These are phyloP conservation scores for Scleroderma bovista DNA, from an alignment of 768 basidiomycete genomes.

Conservation along the genomic window DNA sequence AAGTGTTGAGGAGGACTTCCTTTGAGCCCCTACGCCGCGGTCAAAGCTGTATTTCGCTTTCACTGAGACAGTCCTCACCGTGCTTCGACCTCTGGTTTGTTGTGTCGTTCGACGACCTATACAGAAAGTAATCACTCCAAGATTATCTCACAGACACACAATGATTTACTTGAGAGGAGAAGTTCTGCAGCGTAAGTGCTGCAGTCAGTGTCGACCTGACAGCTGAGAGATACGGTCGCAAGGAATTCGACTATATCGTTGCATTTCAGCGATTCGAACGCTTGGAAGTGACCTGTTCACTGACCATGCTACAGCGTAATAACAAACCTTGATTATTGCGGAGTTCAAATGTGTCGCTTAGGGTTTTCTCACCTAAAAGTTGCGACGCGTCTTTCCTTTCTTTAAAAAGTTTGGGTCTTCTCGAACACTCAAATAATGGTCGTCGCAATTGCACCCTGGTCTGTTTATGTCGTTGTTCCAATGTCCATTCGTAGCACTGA, in stretches of 20 bases:
- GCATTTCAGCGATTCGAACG: constrained; percentile 1
- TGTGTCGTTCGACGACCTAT: constrained; percentile 94
- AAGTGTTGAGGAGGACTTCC: constrained; percentile 90
- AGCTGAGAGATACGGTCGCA: constrained; percentile 93
- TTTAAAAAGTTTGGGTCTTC: constrained; percentile 14
- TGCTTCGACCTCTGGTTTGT: constrained; percentile 93
- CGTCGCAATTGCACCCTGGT: constrained; percentile 66
- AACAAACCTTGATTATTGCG: no score
- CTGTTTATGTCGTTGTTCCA: constrained; percentile 16
- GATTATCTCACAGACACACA: constrained; percentile 5
- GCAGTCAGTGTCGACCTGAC: constrained; percentile 97
- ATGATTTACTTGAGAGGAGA: constrained; percentile 80
- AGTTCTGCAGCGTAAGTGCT: constrained; percentile 94
- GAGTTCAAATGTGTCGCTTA: constrained; percentile 37
- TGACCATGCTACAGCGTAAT: no score
- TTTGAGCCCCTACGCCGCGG: constrained; percentile 63
- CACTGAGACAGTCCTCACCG: constrained; percentile 41
- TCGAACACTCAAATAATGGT: constrained; percentile 37
- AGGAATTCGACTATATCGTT: constrained; percentile 75
- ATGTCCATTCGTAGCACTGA: constrained; percentile 8
- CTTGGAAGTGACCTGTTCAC: constrained; percentile 14
- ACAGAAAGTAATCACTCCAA: constrained; percentile 13
- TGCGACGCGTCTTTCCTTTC: no score
- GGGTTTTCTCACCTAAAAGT: constrained; percentile 1
- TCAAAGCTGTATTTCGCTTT: constrained; percentile 5